These are phyloP conservation scores for Craterostigma plantagineum DNA, from an alignment of 257 asterid genomes.

Conservation along the genomic window DNA sequence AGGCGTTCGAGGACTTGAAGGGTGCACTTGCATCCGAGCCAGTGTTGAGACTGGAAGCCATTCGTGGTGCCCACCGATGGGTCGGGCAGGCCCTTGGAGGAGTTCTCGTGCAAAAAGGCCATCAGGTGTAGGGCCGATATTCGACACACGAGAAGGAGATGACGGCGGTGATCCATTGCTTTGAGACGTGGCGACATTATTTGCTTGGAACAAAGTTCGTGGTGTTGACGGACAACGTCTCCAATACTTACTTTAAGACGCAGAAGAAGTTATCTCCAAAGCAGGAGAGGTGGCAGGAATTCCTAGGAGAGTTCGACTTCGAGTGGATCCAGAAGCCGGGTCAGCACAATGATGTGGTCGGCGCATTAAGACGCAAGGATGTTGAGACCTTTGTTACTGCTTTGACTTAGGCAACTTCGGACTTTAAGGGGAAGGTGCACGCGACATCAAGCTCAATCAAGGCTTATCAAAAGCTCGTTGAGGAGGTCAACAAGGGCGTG, in stretches of 20 bases:
- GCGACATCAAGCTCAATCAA: too few relatives aligned
- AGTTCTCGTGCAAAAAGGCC: background rate
- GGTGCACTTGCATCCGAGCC: background rate
- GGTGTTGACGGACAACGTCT: background rate
- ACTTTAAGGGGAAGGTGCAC: too few relatives aligned
- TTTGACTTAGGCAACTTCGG: too few relatives aligned
- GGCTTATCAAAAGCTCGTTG: too few relatives aligned
- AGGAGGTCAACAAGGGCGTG: too few relatives aligned
- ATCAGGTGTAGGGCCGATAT: background rate
- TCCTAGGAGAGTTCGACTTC: too few relatives aligned
- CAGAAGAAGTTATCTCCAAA: background rate
- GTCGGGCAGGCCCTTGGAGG: too few relatives aligned
- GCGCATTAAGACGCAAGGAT: slow-evolving; percentile 3
- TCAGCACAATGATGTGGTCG: background rate
- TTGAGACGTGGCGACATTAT: background rate
- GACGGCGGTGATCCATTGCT: background rate
- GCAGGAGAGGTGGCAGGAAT: background rate
- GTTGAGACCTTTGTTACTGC: background rate
- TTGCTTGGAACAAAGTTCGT: background rate
- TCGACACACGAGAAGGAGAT: background rate
- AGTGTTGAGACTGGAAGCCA: background rate
- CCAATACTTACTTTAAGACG: background rate
- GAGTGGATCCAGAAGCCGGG: background rate
- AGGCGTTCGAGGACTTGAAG: background rate
- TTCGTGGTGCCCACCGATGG: background rate